Conservation (phyloP, 441 rosid genomes). For the Pelargonium australe region DNA sequence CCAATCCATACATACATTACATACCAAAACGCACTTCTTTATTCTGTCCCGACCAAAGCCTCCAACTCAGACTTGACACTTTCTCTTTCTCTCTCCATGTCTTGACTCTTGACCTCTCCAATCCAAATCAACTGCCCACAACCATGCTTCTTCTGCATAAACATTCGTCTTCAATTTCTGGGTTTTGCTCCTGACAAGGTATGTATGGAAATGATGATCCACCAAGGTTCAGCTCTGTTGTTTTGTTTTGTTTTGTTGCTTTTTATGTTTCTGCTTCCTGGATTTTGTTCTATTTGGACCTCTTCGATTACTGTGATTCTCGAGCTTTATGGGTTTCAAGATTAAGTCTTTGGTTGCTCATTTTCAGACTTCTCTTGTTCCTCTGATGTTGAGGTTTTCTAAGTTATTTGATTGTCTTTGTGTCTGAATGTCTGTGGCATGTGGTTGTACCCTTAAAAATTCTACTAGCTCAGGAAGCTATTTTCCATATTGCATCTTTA, state of each 20-base stretch:
- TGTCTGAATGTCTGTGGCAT: too few relatives aligned
- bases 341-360: background rate
- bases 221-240: background rate
- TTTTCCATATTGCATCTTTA: too few relatives aligned
- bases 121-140: background rate
- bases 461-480: too few relatives aligned
- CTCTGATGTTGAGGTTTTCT: background rate
- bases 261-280: background rate
- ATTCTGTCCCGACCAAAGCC: background rate
- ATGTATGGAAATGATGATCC: background rate
- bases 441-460: too few relatives aligned
- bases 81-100: background rate
- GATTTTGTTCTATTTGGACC: background rate
- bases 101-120: background rate
- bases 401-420: background rate
- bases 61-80: conserved; percentile 1
- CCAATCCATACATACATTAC: too few relatives aligned
- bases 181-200: conserved; percentile 6
- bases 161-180: background rate
- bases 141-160: background rate
- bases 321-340: background rate
- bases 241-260: background rate
- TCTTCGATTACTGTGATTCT: background rate
- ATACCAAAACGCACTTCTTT: too few relatives aligned
- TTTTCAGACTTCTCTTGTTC: background rate